These are phyloP conservation scores for Starmerella bacillaris DNA, from an alignment of 805 yeast species.

Conservation along the genomic window DNA sequence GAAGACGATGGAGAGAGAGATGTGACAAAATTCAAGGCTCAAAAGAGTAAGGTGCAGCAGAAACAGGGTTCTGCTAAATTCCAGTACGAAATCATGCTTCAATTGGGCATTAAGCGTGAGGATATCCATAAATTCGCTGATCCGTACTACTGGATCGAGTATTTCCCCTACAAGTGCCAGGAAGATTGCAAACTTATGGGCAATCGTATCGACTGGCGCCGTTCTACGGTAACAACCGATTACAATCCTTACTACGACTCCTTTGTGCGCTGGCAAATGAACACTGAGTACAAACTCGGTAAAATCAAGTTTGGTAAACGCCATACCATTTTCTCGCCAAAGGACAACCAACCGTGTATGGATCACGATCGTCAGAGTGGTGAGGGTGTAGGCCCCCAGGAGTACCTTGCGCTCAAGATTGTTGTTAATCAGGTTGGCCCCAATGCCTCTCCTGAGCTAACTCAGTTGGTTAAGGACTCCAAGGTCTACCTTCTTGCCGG, in stretches of 20 bases:
- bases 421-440: constrained; percentile 21
- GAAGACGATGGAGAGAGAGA: constrained; percentile 39
- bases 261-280: constrained; percentile 93
- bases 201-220: constrained; percentile 94
- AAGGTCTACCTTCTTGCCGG: constrained; percentile 81
- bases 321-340: constrained; percentile 90
- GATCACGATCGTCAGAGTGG: constrained; percentile 96
- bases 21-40: constrained; percentile 77
- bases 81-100: constrained; percentile 93
- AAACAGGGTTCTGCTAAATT: constrained; percentile 86
- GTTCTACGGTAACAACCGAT: constrained; percentile 88
- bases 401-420: constrained; percentile 85
- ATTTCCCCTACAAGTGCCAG: constrained; percentile 81
- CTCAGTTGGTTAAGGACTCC: constrained; percentile 32
- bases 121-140: constrained; percentile 82
- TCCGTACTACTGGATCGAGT: constrained; percentile 74
- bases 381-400: constrained; percentile 94
- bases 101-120: constrained; percentile 68
- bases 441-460: constrained; percentile 34
- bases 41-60: constrained; percentile 83
- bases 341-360: constrained; percentile 98
- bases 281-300: constrained; percentile 61
- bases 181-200: constrained; percentile 67
- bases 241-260: constrained; percentile 89
- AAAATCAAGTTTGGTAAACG: constrained; percentile 96